Evolutionary conservation across 1,139 yeast genomes (phyloP).

Genomic region (Williopsis jadinii): DNA sequence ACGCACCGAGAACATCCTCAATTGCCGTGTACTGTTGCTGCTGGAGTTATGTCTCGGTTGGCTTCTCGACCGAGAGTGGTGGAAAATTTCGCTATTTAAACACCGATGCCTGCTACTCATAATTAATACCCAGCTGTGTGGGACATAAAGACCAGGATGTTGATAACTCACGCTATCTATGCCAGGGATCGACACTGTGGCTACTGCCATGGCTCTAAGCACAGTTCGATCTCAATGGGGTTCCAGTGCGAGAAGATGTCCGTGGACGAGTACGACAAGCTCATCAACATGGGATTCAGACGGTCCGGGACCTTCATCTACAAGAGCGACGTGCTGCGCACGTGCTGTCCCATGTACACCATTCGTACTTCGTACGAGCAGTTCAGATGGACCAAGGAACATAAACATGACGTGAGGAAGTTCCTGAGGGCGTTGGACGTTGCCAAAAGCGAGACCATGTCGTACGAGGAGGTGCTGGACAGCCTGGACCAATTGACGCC

Average conservation of each 20-base stretch:
- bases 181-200: conserved; percentile 44
- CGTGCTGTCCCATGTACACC: conserved; percentile 81
- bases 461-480: conserved; percentile 18
- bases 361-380: conserved; percentile 51
- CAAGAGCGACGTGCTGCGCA: conserved; percentile 62
- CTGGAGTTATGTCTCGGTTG: too few species aligned
- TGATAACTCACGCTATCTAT: conserved; percentile 30
- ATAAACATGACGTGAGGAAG: conserved; percentile 56
- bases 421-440: conserved; percentile 35
- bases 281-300: conserved; percentile 70
- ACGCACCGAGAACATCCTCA: too few species aligned
- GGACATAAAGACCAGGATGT: neutral
- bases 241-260: conserved; percentile 31
- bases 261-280: conserved; percentile 43
- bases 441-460: conserved; percentile 24
- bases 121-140: too few species aligned
- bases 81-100: too few species aligned
- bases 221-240: conserved; percentile 31
- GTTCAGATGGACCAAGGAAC: conserved; percentile 54
- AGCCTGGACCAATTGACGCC: neutral
- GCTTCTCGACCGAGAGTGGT: too few species aligned
- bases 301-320: conserved; percentile 73
- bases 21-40: too few species aligned
- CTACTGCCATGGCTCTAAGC: conserved; percentile 50
- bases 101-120: too few species aligned